phyloP scores from a whole-genome alignment of 2,329 filamentous ascomycete genomes.

The Emergomyces africanus region DNA sequence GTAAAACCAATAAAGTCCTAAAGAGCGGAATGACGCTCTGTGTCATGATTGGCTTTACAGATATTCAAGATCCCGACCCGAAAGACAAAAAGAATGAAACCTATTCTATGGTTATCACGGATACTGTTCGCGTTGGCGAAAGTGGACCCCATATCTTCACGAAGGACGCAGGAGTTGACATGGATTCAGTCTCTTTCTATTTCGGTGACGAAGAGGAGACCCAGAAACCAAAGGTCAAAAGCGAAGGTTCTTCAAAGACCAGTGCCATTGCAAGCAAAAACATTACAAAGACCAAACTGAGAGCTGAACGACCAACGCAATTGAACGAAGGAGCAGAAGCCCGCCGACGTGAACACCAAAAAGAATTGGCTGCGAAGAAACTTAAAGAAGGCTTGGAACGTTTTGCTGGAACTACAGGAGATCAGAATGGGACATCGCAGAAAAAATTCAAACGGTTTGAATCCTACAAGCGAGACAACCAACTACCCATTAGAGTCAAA shows the following conservation, averaged over 20 bases:
- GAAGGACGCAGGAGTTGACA: slow-evolving; percentile 77
- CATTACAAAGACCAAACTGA: slow-evolving; percentile 83
- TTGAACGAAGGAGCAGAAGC: slow-evolving; percentile 83
- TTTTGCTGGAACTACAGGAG: slow-evolving; percentile 74
- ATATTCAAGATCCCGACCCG: slow-evolving; percentile 73
- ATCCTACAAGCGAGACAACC: slow-evolving; percentile 96
- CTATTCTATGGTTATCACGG: slow-evolving; percentile 82
- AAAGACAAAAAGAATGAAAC: slow-evolving; percentile 82
- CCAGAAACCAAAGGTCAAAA: slow-evolving; percentile 68
- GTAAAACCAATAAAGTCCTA: slow-evolving; percentile 67
- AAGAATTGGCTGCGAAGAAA: slow-evolving; percentile 75
- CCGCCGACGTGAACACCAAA: slow-evolving; percentile 80
- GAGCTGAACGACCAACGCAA: slow-evolving; percentile 79
- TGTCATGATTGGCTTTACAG: slow-evolving; percentile 78
- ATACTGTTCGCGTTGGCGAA: slow-evolving; percentile 78
- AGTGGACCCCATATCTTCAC: slow-evolving; percentile 67
- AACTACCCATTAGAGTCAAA: slow-evolving; percentile 69
- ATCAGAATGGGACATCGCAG: slow-evolving; percentile 77
- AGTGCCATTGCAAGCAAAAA: slow-evolving; percentile 88
- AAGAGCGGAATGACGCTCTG: slow-evolving; percentile 97
- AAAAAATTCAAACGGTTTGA: slow-evolving; percentile 99
- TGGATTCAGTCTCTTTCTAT: slow-evolving; percentile 94
- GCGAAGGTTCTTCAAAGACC: slow-evolving; percentile 66
- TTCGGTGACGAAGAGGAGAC: slow-evolving; percentile 90
- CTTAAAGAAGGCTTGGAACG: slow-evolving; percentile 74